Evolutionary conservation across 176 grass and related monocot genomes (phyloP).

Genomic region (Musa beccarii): DNA sequence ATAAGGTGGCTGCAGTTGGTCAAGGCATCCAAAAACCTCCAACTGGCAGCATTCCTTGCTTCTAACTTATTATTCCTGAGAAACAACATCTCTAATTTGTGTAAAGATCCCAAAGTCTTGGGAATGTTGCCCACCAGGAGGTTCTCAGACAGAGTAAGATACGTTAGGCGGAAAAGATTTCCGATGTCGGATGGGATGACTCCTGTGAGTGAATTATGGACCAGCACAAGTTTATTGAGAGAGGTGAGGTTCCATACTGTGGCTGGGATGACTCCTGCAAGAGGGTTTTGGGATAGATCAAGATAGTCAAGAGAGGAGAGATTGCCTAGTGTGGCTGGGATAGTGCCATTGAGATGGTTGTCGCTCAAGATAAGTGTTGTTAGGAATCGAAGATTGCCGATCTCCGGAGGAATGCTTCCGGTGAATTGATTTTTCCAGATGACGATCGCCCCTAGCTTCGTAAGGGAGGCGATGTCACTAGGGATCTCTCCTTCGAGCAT

Average conservation of each 20-base stretch:
- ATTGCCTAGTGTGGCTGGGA: neutral
- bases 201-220: neutral
- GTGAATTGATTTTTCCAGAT: neutral
- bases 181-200: neutral
- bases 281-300: slow-evolving; percentile 27
- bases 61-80: neutral
- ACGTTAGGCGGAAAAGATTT: neutral
- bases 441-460: neutral
- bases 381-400: too few species aligned
- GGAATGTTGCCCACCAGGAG: neutral
- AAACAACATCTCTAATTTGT: neutral
- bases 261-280: slow-evolving; percentile 26
- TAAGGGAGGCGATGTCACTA: neutral
- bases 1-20: slow-evolving; percentile 4
- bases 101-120: neutral
- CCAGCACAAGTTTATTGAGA: neutral
- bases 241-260: slow-evolving; percentile 6
- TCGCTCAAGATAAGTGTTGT: too few species aligned
- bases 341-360: too few species aligned
- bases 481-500: neutral
- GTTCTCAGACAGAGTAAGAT: neutral
- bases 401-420: neutral
- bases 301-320: neutral
- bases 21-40: neutral
- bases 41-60: neutral